Evolutionary conservation across 306 rosid species (phyloP), one percentile per base, ranked within the genome.

Genomic region (Canavalia gladiata): DNA sequence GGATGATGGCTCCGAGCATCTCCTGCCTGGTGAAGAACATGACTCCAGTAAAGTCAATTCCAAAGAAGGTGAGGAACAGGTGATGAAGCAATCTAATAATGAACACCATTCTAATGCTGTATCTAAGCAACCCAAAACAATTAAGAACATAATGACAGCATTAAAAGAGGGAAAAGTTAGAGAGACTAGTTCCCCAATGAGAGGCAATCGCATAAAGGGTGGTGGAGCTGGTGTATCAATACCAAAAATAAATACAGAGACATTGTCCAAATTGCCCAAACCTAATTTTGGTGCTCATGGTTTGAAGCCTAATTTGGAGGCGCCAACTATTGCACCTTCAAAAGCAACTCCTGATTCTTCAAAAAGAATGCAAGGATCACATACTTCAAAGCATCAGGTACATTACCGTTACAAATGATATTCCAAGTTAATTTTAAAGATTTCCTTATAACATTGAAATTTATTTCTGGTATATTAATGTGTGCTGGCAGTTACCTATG

Each of bases 151-250:
- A 85, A 96, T 96, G 97, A 84, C 86, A 86, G 93, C 94, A 52
- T 58, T 93, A 46, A 96, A 89, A 81, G 99, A 96, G 75, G 99
- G 94, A 75, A 93, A 87, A 78, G 85, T 47, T 50, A 86, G 99
- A 78, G 98, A 93, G 84, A 87, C 86, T 68, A 80, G 83, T 84
- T 96, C 98, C 55, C 99, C 99, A 5, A 82, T 96, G 93, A 91
- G 97, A 80, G 89, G 90, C 63, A 93, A 64, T 74, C 90, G 88
- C n/a, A 30, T 81, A 52, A 96, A 90, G 86, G 58, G 84, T 39
- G 84, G 78, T 50, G 25, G 25, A 18, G 25, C 0, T 18, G 90
- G 81, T 79, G 82, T 83, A 72, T 74, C 93, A 13, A 52, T 85
- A 8, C 97, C 62, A 35, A 93, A 85, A 83, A 69, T 82, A 68